Evolutionary conservation across 768 basidiomycete species (phyloP), one percentile per base, ranked within the genome.

Genomic region (Mycena alexandri): DNA sequence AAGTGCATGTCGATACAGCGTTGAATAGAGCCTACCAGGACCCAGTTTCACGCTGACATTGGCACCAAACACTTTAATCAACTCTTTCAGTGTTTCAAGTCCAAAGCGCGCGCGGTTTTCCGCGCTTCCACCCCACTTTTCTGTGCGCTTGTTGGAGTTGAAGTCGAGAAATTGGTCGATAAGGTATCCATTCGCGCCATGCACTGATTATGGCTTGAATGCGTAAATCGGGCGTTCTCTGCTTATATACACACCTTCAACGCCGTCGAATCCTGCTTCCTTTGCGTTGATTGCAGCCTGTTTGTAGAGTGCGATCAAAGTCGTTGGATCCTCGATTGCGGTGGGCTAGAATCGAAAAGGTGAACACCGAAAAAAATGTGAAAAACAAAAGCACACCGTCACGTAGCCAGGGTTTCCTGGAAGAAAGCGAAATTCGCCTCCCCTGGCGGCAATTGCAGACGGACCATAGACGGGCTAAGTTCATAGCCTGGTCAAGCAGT

Each of bases 381-480:
- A 3, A n/a, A 12, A 36, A 33, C 19, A 29, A 19, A 36, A n/a
- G 48, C 62, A 4, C 1, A 63, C 62, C 1, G 62, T 76, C 16
- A 74, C 74, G 57, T 77, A 75, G 44, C 76, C 73, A 33, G 77
- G 76, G 6, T 38, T 36, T 13, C 77, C 77, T 50, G 73, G 71
- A 7, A 78, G 50, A 48, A 73, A 72, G 22, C 74, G 56, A 62
- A 76, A 77, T 52, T 72, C 72, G 7, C 73, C 78, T 16, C 73
- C 72, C 19, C 73, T 71, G 1, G 63, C 63, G 9, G 55, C 25
- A 14, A 57, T 22, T 29, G 54, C 63, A 34, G 54, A 85, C 5
- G 84, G 83, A 2, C 75, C 84, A 53, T 81, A 84, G 2, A 85
- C 83, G 13, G 83, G 81, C 81, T 83, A 36, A 10, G 12, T 36